Evolutionary conservation across 495 filamentous ascomycete species (phyloP).

Genomic region (Podospora australis): DNA sequence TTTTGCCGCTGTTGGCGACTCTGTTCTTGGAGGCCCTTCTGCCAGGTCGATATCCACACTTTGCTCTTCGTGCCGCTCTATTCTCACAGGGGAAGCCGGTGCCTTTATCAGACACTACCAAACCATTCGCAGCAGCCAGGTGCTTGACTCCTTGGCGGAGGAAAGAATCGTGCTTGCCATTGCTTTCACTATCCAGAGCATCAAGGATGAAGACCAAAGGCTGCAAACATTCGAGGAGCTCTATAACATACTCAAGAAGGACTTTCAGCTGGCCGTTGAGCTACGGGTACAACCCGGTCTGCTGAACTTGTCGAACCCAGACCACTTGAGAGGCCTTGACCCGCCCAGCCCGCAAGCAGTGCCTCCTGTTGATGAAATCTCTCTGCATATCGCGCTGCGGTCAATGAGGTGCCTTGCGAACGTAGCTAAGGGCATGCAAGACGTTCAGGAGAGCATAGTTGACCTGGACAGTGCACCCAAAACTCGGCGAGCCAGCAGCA

Average conservation of each 20-base stretch:
- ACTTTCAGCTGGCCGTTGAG: conserved; percentile 43
- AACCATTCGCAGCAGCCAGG: conserved; percentile 50
- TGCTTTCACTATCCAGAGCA: conserved; percentile 74
- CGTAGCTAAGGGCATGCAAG: conserved; percentile 75
- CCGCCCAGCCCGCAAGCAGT: conserved; percentile 18
- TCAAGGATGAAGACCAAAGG: conserved; percentile 58
- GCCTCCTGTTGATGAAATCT: conserved; percentile 28
- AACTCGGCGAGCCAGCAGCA: neutral
- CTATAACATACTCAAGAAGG: conserved; percentile 55
- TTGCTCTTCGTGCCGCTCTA: conserved; percentile 70
- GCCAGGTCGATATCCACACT: conserved; percentile 74
- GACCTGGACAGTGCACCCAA: conserved; percentile 49
- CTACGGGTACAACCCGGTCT: conserved; percentile 27
- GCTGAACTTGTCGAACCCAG: conserved; percentile 29
- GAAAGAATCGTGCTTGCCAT: conserved; percentile 78
- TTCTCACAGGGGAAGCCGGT: conserved; percentile 62
- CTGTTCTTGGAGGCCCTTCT: conserved; percentile 60
- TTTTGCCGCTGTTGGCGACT: conserved; percentile 65
- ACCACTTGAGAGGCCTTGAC: conserved; percentile 25
- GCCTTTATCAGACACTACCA: conserved; percentile 75
- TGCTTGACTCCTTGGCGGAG: conserved; percentile 64
- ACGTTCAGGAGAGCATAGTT: conserved; percentile 60
- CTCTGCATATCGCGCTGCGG: conserved; percentile 51
- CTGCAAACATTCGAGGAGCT: conserved; percentile 56
- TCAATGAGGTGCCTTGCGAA: conserved; percentile 67